Base-by-base conservation (phyloP, 108 stramenopile genomes). In the Pinguiococcus pyrenoidosus region DNA sequence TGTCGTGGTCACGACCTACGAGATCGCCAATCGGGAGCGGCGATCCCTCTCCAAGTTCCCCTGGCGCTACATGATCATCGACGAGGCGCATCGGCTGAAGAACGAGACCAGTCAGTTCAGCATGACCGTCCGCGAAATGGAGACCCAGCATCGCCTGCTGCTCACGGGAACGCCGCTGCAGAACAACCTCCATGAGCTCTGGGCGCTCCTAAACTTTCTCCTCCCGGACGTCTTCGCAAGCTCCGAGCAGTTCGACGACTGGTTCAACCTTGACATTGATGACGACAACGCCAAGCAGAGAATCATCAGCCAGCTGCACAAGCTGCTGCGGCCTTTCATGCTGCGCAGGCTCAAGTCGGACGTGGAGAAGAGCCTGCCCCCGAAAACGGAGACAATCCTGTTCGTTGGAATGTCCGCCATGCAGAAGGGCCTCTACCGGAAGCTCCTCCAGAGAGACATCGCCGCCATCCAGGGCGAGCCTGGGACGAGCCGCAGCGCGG, bases 161-260 rank as follows among this genome's bases (percentile, higher is more conserved):
- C 70, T 99, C 29, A 97, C 98, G 0, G 98, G 96, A 51, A 99
- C 98, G 2, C 98, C 98, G 1, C 73, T 99, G 32, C 97, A 94
- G 74, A 97, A 97, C 67, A 89, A 94, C 69, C 73, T 97, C 32
- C 68, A 89, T 47, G 96, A 99, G 55, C 66, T 99, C 7, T 94
- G 90, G 90, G 76, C 82, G 24, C 49, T 97, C 17, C 82, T 97
- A 53, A 91, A 97, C 54, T 97, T 93, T 60, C 78, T 93, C 0
- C 81, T 90, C 41, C 95, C 95, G 16, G 95, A 89, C 59, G 92
- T 93, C 56, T 84, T 99, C 54, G 89, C 89, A 16, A 62, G 66
- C 14, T 62, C 73, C 2, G 56, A 72, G 32, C 68, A 66, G 9
- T 99, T 99, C 50, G 46, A 75, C 43, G 78, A 80, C 51, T 75